Base-by-base conservation (phyloP, 2,329 filamentous ascomycete species). In the Ilyonectria sp. region DNA sequence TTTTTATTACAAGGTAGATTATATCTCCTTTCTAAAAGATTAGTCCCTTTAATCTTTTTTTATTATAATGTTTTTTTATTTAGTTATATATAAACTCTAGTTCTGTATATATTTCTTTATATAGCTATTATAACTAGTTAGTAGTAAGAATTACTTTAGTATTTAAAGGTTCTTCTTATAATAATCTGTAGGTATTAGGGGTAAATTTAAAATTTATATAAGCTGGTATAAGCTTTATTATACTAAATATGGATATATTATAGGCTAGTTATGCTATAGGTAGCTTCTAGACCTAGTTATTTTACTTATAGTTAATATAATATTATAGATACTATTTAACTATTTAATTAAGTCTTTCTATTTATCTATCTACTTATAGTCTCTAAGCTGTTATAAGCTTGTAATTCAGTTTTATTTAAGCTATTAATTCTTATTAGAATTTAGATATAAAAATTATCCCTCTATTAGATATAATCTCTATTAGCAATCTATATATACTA, bases 1-100 rank as follows among this genome's bases (percentile, higher is more conserved):
- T 68, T 70, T 68, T 68, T 58, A 59, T 59, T n/a, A 53, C 7
- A 13, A 73, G 19, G 33, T 70, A 71, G 11, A 68, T 29, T 60
- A 69, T 73, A 66, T 71, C 37, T 61, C 64, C 40, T 52, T 63
- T 31, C 37, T 46, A 43, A 43, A 71, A 68, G 43, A 29, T 66
- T 63, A 65, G 33, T 71, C 43, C 37, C 26, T 69, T 67, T 58
- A 68, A 55, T 58, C 58, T 71, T 61, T 68, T 68, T 13, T 55
- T 13, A 55, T 69, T 67, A 60, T 60, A 52, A n/a, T 71, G 70
- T 26, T 60, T 59, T 31, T 46, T 52, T 65, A 70, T 64, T 55
- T 44, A 21, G 56, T 37, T 57, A 19, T 54, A 37, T 15, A 69
- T 47, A 60, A 53, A 47, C 10, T 47, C 13, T 2, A 47, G 19